phyloP scores from a whole-genome alignment of 805 yeast species.

The Clavispora asparagi region DNA sequence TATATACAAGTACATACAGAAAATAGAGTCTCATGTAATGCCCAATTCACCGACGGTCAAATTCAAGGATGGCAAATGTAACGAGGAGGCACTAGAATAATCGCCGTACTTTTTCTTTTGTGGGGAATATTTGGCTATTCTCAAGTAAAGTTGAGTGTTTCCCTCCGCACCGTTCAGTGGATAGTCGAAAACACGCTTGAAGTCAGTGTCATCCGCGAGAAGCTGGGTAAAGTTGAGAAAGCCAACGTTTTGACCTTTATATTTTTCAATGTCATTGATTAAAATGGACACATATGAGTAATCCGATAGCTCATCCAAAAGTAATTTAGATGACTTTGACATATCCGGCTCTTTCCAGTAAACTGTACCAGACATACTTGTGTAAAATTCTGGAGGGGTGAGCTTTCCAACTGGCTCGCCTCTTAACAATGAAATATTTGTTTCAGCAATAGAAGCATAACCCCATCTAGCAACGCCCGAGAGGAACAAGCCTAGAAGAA shows the following conservation, averaged over 20 bases:
- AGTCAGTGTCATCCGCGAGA: constrained; percentile 18
- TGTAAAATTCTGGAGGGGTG: constrained; percentile 46
- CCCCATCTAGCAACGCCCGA: constrained; percentile 94
- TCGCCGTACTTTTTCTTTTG: constrained; percentile 44
- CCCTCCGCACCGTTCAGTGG: constrained; percentile 29
- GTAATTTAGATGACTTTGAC: background rate
- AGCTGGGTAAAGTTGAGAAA: constrained; percentile 32
- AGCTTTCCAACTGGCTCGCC: constrained; percentile 63
- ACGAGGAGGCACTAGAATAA: constrained; percentile 57
- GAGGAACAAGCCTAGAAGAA: constrained; percentile 70
- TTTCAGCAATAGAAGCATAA: constrained; percentile 82
- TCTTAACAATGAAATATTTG: constrained; percentile 58
- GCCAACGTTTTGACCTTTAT: constrained; percentile 44
- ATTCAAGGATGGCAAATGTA: constrained; percentile 57
- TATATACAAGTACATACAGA: background rate
- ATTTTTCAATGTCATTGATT: constrained; percentile 75
- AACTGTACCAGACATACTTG: constrained; percentile 30
- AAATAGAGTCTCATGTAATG: constrained; percentile 32
- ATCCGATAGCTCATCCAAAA: constrained; percentile 15
- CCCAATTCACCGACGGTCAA: constrained; percentile 51
- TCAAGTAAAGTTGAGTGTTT: constrained; percentile 40
- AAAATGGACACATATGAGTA: constrained; percentile 57
- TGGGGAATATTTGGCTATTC: constrained; percentile 51
- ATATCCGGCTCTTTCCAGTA: constrained; percentile 27
- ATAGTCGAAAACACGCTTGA: constrained; percentile 10